Conservation (phyloP, 2,329 filamentous ascomycete genomes). For the Triangularia setosa region DNA sequence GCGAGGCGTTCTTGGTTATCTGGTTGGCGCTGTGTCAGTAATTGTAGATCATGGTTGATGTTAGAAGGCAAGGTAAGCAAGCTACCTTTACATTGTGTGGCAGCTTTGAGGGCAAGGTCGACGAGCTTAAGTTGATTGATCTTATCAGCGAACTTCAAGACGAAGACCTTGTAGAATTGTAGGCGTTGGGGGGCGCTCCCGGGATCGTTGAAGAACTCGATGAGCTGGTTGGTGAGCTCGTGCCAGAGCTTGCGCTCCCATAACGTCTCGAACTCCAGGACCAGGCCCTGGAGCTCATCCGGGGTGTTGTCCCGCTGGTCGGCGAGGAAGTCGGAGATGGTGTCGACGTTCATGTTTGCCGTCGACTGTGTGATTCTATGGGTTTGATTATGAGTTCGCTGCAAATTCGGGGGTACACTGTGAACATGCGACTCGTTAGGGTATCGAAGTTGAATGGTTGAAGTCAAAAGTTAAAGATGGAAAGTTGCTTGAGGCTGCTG, state of each 20-base stretch:
- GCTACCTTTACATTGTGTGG: constrained; percentile 74
- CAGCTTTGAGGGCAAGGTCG: constrained; percentile 80
- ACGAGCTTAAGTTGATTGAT: constrained; percentile 99
- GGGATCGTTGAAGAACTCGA: constrained; percentile 81
- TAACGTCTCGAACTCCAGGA: constrained; percentile 89
- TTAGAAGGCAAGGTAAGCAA: neutral
- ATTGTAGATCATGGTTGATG: neutral
- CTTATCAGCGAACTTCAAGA: constrained; percentile 94
- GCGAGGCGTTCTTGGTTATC: constrained; percentile 81
- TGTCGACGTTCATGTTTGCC: constrained; percentile 70
- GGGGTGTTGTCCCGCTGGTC: constrained; percentile 86
- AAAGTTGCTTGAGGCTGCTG: constrained; percentile 16
- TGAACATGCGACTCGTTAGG: neutral
- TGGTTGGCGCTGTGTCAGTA: constrained; percentile 35
- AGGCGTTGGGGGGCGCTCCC: constrained; percentile 81
- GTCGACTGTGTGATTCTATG: constrained; percentile 1
- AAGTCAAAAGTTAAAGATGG: constrained; percentile 10
- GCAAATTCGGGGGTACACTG: neutral
- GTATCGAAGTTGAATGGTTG: neutral
- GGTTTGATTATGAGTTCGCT: constrained; percentile 4
- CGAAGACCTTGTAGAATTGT: constrained; percentile 88
- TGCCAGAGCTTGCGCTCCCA: constrained; percentile 99
- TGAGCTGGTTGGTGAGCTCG: constrained; percentile 85
- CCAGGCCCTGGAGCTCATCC: constrained; percentile 80
- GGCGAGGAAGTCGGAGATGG: constrained; percentile 86